Evolutionary conservation across 805 yeast genomes (phyloP), one percentile per base, ranked within the genome.

Genomic region (Starmerella khaoyaiensis): DNA sequence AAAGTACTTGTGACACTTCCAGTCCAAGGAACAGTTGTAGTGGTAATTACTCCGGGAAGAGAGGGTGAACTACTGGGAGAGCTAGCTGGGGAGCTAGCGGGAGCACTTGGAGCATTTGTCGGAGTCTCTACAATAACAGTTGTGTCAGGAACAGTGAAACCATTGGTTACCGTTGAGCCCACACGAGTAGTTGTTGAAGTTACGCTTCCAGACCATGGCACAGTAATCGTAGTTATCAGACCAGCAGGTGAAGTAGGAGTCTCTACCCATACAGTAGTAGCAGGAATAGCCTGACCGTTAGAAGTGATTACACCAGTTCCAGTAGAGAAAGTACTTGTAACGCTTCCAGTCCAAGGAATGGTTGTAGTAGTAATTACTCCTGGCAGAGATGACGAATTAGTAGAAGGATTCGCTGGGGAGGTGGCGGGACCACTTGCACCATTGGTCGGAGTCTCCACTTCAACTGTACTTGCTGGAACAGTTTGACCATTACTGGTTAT

Each of bases 281-380:
- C 28, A 7, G 35, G 27, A 4, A 21, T 11, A 4, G 35, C 25
- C 8, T 20, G 17, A 9, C 19, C 14, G 20, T 9, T 22, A 6
- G 19, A 28, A n/a, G 23, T 20, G 15, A 10, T 10, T 11, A 21
- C 21, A 4, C 31, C 28, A n/a, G 31, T 24, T 10, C 20, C 18
- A 10, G 31, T 22, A 18, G 19, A 20, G 17, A n/a, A 31, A 12
- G 31, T 28, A 19, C 21, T 11, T 7, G 26, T 31, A 11, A 9
- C 16, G n/a, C 14, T 9, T 10, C 25, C 26, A 6, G 26, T 21
- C 26, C 26, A 19, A 4, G 25, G 34, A 18, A 16, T 16, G 6
- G 34, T 31, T 4, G 16, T 21, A 6, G 34, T 31, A n/a, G 34
- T 31, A 16, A 31, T 11, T 19, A 19, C 4, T 16, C 34, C 34